These are phyloP conservation scores for Cetradonia linearis DNA, from an alignment of 495 filamentous ascomycete genomes.

Conservation along the genomic window DNA sequence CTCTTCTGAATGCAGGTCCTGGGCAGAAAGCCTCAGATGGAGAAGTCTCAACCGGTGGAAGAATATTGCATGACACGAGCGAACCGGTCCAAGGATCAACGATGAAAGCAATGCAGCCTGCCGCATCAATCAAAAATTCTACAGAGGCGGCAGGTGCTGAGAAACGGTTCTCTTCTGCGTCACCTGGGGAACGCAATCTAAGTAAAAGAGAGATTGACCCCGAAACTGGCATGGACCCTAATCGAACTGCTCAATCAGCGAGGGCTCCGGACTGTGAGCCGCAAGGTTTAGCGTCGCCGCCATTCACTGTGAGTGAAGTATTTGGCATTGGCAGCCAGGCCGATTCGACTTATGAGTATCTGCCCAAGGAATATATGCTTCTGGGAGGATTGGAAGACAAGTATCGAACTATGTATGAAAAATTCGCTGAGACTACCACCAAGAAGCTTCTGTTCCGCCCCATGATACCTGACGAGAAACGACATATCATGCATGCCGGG, in stretches of 20 bases:
- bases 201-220: neutral
- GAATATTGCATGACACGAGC: neutral
- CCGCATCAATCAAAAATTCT: neutral
- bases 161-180: neutral
- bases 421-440: conserved; percentile 56
- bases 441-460: conserved; percentile 75
- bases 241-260: neutral
- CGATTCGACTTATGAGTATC: conserved; percentile 91
- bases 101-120: neutral
- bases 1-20: neutral
- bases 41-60: neutral
- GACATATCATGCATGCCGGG: conserved; percentile 65
- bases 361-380: conserved; percentile 69
- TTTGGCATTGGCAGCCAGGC: conserved; percentile 63
- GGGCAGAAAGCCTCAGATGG: neutral
- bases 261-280: conserved; percentile 38
- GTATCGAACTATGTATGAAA: conserved; percentile 74
- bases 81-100: neutral
- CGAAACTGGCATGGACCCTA: neutral
- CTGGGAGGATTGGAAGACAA: conserved; percentile 74
- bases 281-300: conserved; percentile 39
- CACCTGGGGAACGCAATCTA: neutral
- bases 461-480: conserved; percentile 59
- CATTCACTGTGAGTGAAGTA: conserved; percentile 19
- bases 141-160: neutral